Percentiles rank a stretch among this genome's conserved stretches.
phyloP scores from a whole-genome alignment of 2,329 filamentous ascomycete species.

The Arthrocladium fulminans region DNA sequence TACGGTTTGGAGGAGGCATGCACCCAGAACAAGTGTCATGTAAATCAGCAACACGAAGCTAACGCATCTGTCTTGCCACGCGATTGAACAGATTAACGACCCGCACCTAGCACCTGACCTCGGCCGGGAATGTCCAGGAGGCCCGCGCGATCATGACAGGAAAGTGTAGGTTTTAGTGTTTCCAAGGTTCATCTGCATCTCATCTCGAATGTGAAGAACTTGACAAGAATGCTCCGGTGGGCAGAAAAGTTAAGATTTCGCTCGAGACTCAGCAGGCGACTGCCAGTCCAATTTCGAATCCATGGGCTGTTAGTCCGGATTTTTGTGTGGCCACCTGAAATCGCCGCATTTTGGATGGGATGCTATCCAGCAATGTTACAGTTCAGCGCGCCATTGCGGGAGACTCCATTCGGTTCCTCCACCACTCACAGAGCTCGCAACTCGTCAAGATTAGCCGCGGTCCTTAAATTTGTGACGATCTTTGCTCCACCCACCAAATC shows the following conservation, averaged over 20 bases:
- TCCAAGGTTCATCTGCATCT: too few species aligned
- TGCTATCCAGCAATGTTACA: slow-evolving; percentile 3
- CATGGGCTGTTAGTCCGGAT: background rate
- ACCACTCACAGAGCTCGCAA: slow-evolving; percentile 5
- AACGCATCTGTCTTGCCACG: background rate
- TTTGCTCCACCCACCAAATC: background rate
- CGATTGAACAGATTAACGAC: too few species aligned
- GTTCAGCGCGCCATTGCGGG: background rate
- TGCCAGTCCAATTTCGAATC: background rate
- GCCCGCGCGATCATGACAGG: too few species aligned
- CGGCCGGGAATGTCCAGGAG: too few species aligned
- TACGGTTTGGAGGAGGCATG: background rate
- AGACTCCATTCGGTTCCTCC: background rate
- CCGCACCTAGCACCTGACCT: too few species aligned
- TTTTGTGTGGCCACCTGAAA: slow-evolving; percentile 5
- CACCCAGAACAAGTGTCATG: background rate
- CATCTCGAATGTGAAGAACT: too few species aligned
- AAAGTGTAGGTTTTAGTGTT: too few species aligned
- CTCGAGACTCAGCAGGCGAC: background rate
- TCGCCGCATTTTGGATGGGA: slow-evolving; percentile 1
- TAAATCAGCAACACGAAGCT: background rate
- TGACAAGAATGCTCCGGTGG: background rate
- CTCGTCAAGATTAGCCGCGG: background rate
- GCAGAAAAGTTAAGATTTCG: background rate
- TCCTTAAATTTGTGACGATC: background rate